Evolutionary conservation across 2,329 filamentous ascomycete genomes (phyloP), one percentile per base, ranked within the genome.

Genomic region (Arthrobotrys iridis): DNA sequence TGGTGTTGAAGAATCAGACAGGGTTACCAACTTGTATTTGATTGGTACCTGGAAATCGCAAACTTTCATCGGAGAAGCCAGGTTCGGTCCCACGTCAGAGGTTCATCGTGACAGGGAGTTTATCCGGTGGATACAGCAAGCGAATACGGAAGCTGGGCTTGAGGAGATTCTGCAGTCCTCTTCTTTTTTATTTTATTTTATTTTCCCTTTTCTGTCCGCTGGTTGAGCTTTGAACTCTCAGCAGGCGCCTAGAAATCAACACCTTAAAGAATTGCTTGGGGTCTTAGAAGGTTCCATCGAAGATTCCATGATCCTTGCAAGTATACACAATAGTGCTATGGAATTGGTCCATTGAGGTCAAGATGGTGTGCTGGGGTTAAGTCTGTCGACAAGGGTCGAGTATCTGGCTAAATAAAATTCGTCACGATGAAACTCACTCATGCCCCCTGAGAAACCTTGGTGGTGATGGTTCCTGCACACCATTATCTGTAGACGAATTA

Each of bases 381-480:
- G 24, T 18, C 22, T 22, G 48, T 62, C 18, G 71, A 75, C 71
- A 63, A 60, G 71, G 71, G 63, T 58, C 4, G 20, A 1, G 15
- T 37, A 68, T 68, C 40, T 64, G 71, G 71, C 63, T 75, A 75
- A 75, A 75, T 75, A 41, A 37, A 48, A 62, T 64, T 68, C 66
- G 63, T 46, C 66, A 71, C 26, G 58, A 46, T 71, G 63, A 75
- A 75, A 75, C 63, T 64, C 58, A 58, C 57, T 66, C 70, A 74
- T 43, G 15, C 68, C 66, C n/a, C 70, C 70, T 67, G 52, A 64
- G 24, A 63, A 33, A 41, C 62, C 71, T 75, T 75, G 71, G 58
- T 43, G n/a, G 18, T 59, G 66, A 58, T 72, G 26, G 20, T 6
- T 26, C 41, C n/a, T 60, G 37, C 68, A 73, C 68, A 73, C 60